Evolutionary conservation across 139 green algal species (phyloP).

Genomic region (Gonium pectorale): DNA sequence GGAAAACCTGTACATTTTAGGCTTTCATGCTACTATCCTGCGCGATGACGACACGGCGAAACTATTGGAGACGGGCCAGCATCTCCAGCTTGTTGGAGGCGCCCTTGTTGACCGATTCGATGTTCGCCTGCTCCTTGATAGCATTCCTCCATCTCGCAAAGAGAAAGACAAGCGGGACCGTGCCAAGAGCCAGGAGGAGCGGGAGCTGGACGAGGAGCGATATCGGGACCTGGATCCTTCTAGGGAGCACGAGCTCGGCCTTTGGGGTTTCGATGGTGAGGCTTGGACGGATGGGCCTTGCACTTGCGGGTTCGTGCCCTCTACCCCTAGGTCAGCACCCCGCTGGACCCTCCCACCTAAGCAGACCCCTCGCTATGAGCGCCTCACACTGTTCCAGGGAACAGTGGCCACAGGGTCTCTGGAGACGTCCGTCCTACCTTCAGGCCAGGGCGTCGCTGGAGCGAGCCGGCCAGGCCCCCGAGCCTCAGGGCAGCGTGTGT

Average conservation of each 20-base stretch:
- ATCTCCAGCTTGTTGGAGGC: neutral
- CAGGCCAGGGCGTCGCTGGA: no score
- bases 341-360: no score
- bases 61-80: neutral
- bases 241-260: conserved; percentile 30
- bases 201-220: conserved; percentile 37
- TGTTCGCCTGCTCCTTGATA: conserved; percentile 46
- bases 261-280: no score
- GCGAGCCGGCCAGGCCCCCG: no score
- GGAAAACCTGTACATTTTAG: neutral
- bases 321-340: no score
- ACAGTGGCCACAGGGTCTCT: no score
- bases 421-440: no score
- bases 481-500: no score
- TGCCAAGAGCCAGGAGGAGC: neutral
- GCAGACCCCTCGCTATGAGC: no score
- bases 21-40: neutral
- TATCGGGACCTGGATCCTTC: conserved; percentile 40
- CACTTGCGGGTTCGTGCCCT: no score
- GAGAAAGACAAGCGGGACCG: neutral
- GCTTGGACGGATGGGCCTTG: no score
- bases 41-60: conserved; percentile 12
- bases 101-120: conserved; percentile 46
- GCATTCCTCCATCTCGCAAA: neutral
- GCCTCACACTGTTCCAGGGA: no score